Evolutionary conservation across 371 early-diverging fungal genomes (phyloP), one percentile per base, ranked within the genome.

Genomic region (Enteropsectra breve): DNA sequence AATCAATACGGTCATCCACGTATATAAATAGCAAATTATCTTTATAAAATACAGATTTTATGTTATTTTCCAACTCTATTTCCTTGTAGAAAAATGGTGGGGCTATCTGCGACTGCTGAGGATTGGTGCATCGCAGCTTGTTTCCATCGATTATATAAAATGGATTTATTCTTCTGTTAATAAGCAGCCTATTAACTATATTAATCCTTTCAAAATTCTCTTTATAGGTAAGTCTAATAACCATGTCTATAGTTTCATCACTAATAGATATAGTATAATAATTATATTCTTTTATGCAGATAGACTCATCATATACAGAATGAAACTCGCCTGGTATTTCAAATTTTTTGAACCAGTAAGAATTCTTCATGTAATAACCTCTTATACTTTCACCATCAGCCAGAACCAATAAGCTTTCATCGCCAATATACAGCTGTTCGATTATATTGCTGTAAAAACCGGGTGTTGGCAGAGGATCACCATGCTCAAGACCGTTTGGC

Each of bases 81-180:
- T 55, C 36, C 24, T 55, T 55, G 33, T 55, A 55, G 36, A 32
- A 55, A 8, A 55, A 55, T 30, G 55, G 55, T 11, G 55, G 55
- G 5, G 55, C 33, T 5, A 55, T 55, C 6, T 32, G 6, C 5
- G 32, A 13, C 36, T 23, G 28, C 11, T 8, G 32, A 55, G 36
- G 8, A 33, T 55, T 55, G 8, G 8, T 28, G 23, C 8, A 55
- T 32, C 36, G 36, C 36, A 55, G 32, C 6, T 8, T 32, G 8
- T 55, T 30, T 55, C 55, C 55, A 30, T 55, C 32, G 24, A 55
- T 55, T 23, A 30, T n/a, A n/a, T n/a, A n/a, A n/a, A n/a, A n/a
- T n/a, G n/a, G n/a, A n/a, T n/a, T n/a, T n/a, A n/a, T n/a, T n/a
- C n/a, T n/a, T n/a, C n/a, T n/a, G n/a, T n/a, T n/a, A n/a, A n/a